Evolutionary conservation across 2,329 filamentous ascomycete genomes (phyloP), one percentile per base, ranked within the genome.

Genomic region (Dothistroma pini): DNA sequence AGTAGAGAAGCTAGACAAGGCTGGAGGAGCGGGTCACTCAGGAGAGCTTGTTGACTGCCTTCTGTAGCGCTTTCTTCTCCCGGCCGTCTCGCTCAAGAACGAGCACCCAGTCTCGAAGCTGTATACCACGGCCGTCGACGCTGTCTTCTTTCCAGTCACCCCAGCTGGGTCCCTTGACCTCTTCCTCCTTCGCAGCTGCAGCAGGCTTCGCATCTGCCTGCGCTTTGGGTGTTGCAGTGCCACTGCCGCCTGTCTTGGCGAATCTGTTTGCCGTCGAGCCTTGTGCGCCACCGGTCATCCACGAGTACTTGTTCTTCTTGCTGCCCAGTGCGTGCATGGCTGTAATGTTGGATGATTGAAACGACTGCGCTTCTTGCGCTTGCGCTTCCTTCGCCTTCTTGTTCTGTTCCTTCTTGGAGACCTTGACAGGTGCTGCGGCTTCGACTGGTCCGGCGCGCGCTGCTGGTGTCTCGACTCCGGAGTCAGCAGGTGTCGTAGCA

Each of bases 351-450:
- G 97, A 96, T 29, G 93, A 91, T 64, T 88, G 89, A 22, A 87
- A 86, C 66, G 93, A 91, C 41, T 44, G 41, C 41, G 41, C 41
- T 44, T 44, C 41, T 44, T 44, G 41, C 14, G 41, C 41, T 44
- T 89, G 90, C 3, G 81, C 80, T 62, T 90, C 87, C 41, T 91
- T 88, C n/a, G 86, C 84, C 67, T 89, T 83, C 65, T 87, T 89
- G 75, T 88, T 91, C 72, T 89, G 82, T 74, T 96, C 92, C 78
- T 97, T 97, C 81, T 97, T 97, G 4, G 89, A 89, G 56, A 90
- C 82, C 74, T 92, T 93, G 66, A 79, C 29, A 70, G 66, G 86
- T n/a, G 63, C 61, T n/a, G 65, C 55, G 21, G 64, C 56, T 19
- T 66, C 63, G 14, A 44, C 41, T n/a, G 41, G 41, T 74, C 62